These are phyloP conservation scores for Zygotorulaspora sp. DNA, from an alignment of 805 yeast genomes.

Conservation along the genomic window DNA sequence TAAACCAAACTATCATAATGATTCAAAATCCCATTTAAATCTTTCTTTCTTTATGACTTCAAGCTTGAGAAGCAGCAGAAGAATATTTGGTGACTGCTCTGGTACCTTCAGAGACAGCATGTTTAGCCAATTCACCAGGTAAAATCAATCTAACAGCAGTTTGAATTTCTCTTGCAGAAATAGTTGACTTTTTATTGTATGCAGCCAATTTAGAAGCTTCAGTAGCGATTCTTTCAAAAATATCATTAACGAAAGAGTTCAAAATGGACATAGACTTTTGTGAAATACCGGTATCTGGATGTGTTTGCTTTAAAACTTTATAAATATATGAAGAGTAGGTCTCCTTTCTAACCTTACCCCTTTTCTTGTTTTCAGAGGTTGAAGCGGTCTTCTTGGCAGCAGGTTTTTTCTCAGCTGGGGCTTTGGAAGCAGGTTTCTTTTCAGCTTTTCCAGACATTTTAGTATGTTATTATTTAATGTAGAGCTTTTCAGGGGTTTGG, in stretches of 20 bases:
- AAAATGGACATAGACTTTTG: constrained; percentile 94
- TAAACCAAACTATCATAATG: background rate
- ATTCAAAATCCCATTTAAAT: constrained; percentile 7
- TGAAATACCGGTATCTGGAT: constrained; percentile 97
- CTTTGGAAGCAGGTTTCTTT: constrained; percentile 80
- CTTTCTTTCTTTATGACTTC: constrained; percentile 4
- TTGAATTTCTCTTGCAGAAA: constrained; percentile 93
- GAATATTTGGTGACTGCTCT: constrained; percentile 93
- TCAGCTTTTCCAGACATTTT: constrained; percentile 65
- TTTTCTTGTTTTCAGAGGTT: constrained; percentile 69
- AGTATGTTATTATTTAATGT: constrained; percentile 4
- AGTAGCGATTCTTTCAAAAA: constrained; percentile 90
- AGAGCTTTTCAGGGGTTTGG: too few relatives aligned
- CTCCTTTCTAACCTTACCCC: constrained; percentile 89
- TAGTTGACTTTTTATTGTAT: constrained; percentile 92
- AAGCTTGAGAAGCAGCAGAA: constrained; percentile 43
- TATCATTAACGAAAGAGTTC: constrained; percentile 94
- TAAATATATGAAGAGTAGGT: constrained; percentile 92
- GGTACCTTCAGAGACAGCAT: constrained; percentile 94
- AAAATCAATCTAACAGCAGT: constrained; percentile 92
- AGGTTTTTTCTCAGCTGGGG: constrained; percentile 93
- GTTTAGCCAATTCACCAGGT: constrained; percentile 95
- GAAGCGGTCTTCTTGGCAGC: constrained; percentile 86
- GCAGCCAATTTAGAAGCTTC: constrained; percentile 96
- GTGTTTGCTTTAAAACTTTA: constrained; percentile 94